These are phyloP conservation scores for Talaromyces pinophilus DNA, from an alignment of 2,329 filamentous ascomycete genomes.

Conservation along the genomic window DNA sequence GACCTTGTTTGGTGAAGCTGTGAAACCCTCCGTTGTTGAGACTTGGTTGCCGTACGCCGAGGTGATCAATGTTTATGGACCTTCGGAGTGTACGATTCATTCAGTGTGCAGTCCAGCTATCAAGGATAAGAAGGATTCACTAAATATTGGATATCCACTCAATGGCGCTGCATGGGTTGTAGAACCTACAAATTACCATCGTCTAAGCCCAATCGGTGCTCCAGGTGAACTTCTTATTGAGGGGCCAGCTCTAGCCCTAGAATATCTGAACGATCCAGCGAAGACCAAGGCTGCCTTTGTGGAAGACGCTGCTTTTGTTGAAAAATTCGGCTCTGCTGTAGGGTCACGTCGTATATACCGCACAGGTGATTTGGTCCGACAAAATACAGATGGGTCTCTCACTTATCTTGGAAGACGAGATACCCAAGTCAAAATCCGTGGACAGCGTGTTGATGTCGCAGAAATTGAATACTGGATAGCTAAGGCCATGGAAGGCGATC, in stretches of 20 bases:
- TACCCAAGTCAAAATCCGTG: conserved; percentile 44
- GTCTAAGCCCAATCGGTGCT: background rate
- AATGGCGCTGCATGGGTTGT: conserved; percentile 47
- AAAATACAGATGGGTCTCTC: conserved; percentile 40
- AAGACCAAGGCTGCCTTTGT: background rate
- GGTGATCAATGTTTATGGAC: conserved; percentile 44
- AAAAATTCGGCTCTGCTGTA: background rate
- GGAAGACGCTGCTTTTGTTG: conserved; percentile 1
- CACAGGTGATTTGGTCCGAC: conserved; percentile 33
- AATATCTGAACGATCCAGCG: background rate
- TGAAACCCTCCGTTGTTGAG: conserved; percentile 70
- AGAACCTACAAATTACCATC: background rate
- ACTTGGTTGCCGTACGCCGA: conserved; percentile 60
- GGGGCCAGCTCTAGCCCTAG: background rate
- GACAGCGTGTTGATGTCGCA: conserved; percentile 45
- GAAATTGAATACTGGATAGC: conserved; percentile 36
- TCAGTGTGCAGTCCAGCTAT: background rate
- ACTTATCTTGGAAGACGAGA: conserved; percentile 37
- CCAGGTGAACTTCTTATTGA: background rate
- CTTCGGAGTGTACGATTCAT: conserved; percentile 32
- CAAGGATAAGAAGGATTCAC: background rate
- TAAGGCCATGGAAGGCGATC: background rate
- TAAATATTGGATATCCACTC: conserved; percentile 34
- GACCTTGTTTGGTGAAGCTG: conserved; percentile 55
- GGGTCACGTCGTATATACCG: conserved; percentile 42